These are phyloP conservation scores for Phytophthora constricta DNA, from an alignment of 352 stramenopile species.

Conservation along the genomic window DNA sequence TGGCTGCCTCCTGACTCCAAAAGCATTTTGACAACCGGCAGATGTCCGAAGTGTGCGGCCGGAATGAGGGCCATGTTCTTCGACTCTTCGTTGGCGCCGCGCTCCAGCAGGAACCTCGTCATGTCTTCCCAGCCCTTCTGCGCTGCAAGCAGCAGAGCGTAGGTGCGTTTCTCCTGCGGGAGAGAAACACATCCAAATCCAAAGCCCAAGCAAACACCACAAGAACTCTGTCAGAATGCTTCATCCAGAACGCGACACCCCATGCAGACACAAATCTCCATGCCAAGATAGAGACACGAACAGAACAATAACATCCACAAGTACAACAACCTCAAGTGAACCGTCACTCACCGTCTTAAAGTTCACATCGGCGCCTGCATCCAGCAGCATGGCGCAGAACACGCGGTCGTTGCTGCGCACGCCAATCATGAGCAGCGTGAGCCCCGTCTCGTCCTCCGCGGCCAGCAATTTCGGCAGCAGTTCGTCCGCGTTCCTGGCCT, in stretches of 20 bases:
- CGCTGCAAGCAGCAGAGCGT: slow-evolving; percentile 77
- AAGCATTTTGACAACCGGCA: slow-evolving; percentile 75
- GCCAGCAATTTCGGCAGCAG: slow-evolving; percentile 58
- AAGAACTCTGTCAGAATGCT: slow-evolving; percentile 13
- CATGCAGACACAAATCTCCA: slow-evolving; percentile 6
- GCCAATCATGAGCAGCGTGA: slow-evolving; percentile 85
- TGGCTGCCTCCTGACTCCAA: slow-evolving; percentile 70
- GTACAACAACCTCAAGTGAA: no score
- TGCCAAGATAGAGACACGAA: no score
- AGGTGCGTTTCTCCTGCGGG: slow-evolving; percentile 78
- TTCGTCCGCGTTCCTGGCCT: slow-evolving; percentile 50
- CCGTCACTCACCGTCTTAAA: slow-evolving; percentile 69
- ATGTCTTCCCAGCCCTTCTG: slow-evolving; percentile 82
- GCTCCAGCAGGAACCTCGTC: slow-evolving; percentile 72
- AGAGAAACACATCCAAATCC: no score
- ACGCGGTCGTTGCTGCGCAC: slow-evolving; percentile 67
- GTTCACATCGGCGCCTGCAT: slow-evolving; percentile 83
- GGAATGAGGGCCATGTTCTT: slow-evolving; percentile 89
- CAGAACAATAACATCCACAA: no score
- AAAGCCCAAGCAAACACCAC: slow-evolving; percentile 5
- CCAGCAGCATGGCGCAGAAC: slow-evolving; percentile 67
- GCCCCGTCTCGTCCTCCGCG: slow-evolving; percentile 78
- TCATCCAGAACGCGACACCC: slow-evolving; percentile 2
- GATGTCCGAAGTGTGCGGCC: slow-evolving; percentile 84
- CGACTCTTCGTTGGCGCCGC: slow-evolving; percentile 77